Evolutionary conservation across 768 basidiomycete species (phyloP), one percentile per base, ranked within the genome.

Genomic region (Fomitopsis pulvina): DNA sequence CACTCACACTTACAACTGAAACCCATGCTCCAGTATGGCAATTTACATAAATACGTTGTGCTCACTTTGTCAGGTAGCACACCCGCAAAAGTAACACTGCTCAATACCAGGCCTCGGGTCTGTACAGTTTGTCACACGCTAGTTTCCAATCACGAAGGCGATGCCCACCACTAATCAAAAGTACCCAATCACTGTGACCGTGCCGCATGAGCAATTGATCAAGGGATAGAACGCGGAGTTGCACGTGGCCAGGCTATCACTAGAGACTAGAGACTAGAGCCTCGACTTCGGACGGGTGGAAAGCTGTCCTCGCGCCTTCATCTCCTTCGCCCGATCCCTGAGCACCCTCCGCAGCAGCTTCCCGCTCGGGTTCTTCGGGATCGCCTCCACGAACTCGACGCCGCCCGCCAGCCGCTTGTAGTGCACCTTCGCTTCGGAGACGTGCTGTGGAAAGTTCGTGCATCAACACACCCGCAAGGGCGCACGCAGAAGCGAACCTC

Each of bases 341-440:
- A 66, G 48, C 14, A 61, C 34, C 18, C 65, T 61, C 44, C 65
- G 52, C 29, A 66, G 32, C 22, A 66, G 47, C 55, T 66, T 66
- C 34, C 64, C 64, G 46, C 64, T 66, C 9, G 63, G 57, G 48
- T 61, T 66, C 57, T 64, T 66, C n/a, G 64, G 64, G 21, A 66
- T 59, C 7, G 26, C 53, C 44, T 70, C 67, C 18, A 71, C 51
- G 52, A 72, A 72, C 54, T 66, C 62, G 10, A 72, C 61, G 18
- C 68, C 68, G 4, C 68, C 71, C 22, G 61, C 62, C 12, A 72
- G 55, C 46, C 60, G 58, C 60, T 72, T 72, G 52, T 72, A 72
- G 30, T 64, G 52, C 18, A 54, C 57, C 47, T 66, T 58, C 46
- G 52, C 48, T 46, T 61, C 58, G 21, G 60, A 41, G 29, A 61